These are phyloP conservation scores for Rhodofomes roseus DNA, from an alignment of 1,284 basidiomycete genomes.

Conservation along the genomic window DNA sequence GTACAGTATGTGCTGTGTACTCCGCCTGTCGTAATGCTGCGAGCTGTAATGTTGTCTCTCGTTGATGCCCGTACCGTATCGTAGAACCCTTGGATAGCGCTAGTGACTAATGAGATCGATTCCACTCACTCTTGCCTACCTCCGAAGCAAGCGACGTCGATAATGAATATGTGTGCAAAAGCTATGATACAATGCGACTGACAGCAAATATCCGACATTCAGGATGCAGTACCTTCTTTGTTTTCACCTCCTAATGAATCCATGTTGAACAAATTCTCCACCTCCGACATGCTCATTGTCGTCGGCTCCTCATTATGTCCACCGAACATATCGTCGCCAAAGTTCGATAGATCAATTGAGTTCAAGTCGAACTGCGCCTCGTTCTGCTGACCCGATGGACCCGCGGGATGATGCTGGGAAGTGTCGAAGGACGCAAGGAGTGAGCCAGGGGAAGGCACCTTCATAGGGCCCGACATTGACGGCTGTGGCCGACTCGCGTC, in stretches of 20 bases:
- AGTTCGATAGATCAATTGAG: constrained; percentile 11
- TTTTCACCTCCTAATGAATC: neutral
- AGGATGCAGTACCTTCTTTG: neutral
- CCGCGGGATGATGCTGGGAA: constrained; percentile 3
- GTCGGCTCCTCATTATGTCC: constrained; percentile 5
- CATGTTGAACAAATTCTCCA: constrained; percentile 20
- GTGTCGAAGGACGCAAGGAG: constrained; percentile 30
- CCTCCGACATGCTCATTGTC: constrained; percentile 15
- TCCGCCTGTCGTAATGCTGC: neutral
- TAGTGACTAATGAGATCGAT: neutral
- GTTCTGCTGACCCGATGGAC: constrained; percentile 1
- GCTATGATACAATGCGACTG: too few relatives aligned
- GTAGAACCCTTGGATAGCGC: neutral
- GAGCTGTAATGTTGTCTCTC: neutral
- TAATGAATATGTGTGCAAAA: neutral
- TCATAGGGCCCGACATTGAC: constrained; percentile 4
- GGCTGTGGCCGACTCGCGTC: neutral
- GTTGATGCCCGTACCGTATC: neutral
- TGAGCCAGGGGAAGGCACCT: constrained; percentile 34
- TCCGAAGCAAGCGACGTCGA: neutral
- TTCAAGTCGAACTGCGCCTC: constrained; percentile 12
- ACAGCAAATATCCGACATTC: neutral
- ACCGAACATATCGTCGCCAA: constrained; percentile 9
- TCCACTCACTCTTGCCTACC: neutral
- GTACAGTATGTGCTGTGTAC: neutral